Base-by-base conservation (phyloP, 192 early-diverging fungal genomes). In the Phlyctochytrium planicorne region DNA sequence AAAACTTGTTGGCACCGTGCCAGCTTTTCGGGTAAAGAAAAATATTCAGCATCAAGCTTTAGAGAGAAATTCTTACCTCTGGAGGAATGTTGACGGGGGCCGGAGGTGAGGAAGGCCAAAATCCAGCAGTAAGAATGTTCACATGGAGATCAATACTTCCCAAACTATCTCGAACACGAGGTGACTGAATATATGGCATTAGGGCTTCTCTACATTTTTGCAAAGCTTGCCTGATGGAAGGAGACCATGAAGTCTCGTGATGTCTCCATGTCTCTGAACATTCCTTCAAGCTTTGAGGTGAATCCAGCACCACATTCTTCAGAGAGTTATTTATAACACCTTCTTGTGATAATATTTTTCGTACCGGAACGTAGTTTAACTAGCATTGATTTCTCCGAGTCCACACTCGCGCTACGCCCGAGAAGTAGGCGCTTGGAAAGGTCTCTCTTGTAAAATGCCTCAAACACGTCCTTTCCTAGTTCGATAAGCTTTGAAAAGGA, bases 251-350 rank as follows among this genome's bases (percentile, higher is more conserved):
- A 67, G 60, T 96, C 92, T 17, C 79, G 78, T 0, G 97, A 96
- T 0, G 87, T 68, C 24, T 90, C 90, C 68, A 99, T 93, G 71
- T 99, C 97, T 61, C 91, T 93, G 72, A 98, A 91, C 96, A 99
- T 99, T 12, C 88, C 91, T 65, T 99, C 97, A 14, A 98, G 80
- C 30, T 93, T 90, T 30, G 88, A 90, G 30, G 97, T 99, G 74
- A 93, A 98, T 16, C 86, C 91, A 2, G 87, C 76, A 1, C 97
- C 96, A 71, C 95, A 98, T 78, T 99, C 97, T 67, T 70, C 72
- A 65, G n/a, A 23, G 24, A 17, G 55, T 57, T 4, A 57, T 57
- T 57, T 50, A n/a, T n/a, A 36, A 16, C 32, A n/a, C n/a, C 16
- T 16, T n/a, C 56, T 29, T 6, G 56, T 23, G 56, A 59, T 16